Conservation (phyloP, 768 basidiomycete species). For the Lentinula boryana region DNA sequence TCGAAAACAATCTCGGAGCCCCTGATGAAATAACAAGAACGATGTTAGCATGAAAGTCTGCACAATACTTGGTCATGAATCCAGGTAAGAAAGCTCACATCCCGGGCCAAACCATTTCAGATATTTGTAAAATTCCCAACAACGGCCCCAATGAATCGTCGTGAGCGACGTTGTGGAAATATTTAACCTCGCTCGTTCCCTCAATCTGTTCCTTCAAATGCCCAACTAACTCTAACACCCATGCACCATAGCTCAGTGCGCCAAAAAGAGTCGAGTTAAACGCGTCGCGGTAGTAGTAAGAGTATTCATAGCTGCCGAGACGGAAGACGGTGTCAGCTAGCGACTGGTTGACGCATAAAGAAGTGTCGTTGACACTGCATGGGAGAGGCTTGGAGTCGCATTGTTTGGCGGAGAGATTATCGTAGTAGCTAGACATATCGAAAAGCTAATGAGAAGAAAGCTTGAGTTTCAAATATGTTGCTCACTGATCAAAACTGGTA, state of each 20-base stretch:
- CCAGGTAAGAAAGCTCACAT: constrained; percentile 24
- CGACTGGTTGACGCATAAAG: constrained; percentile 36
- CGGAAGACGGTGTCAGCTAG: constrained; percentile 46
- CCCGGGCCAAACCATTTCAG: constrained; percentile 50
- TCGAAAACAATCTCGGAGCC: constrained; percentile 48
- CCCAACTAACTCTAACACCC: constrained; percentile 37
- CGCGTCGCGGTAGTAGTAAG: constrained; percentile 42
- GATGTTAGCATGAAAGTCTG: neutral
- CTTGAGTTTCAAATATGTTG: neutral
- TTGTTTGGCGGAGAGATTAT: constrained; percentile 45
- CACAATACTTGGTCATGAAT: neutral
- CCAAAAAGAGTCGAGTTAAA: constrained; percentile 36
- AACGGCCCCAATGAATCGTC: constrained; percentile 45
- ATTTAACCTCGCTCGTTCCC: constrained; percentile 33
- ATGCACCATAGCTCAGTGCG: constrained; percentile 39
- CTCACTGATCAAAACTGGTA: constrained; percentile 43
- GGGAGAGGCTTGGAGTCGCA: constrained; percentile 41
- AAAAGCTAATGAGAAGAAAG: neutral
- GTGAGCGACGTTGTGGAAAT: constrained; percentile 44
- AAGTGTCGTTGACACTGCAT: constrained; percentile 38
- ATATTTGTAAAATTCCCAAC: constrained; percentile 43
- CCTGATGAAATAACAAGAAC: constrained; percentile 16
- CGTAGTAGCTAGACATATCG: constrained; percentile 34
- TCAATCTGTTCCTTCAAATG: constrained; percentile 31
- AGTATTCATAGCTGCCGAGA: constrained; percentile 59